A percentile compares a stretch with the other conserved stretches of the same genome.
Conservation (phyloP, 495 filamentous ascomycete genomes). For the Eremomyces bilateralis region DNA sequence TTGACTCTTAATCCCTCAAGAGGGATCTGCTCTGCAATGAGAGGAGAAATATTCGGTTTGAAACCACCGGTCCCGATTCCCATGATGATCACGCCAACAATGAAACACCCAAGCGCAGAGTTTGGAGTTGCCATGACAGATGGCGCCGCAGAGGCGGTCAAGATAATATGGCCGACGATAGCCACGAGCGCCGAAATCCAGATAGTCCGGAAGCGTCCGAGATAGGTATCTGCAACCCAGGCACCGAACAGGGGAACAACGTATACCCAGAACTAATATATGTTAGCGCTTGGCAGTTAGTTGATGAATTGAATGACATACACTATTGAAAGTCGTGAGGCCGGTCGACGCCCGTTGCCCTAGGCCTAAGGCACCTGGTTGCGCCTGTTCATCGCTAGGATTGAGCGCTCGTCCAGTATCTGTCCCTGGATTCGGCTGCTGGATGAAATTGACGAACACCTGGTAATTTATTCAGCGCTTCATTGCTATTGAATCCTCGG, state of each 20-base stretch:
- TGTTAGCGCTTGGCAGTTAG: no score
- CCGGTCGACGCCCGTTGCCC: conserved; percentile 44
- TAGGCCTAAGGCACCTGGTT: conserved; percentile 43
- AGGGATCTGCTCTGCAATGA: conserved; percentile 35
- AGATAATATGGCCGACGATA: conserved; percentile 42
- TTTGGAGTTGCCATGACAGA: conserved; percentile 31
- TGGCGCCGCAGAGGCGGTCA: conserved; percentile 40
- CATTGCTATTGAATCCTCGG: not conserved
- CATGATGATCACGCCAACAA: conserved; percentile 42
- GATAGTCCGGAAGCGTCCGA: conserved; percentile 53
- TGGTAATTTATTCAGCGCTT: not conserved
- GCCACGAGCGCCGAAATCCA: conserved; percentile 31
- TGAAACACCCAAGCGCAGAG: conserved; percentile 33
- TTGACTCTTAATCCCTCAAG: conserved; percentile 16
- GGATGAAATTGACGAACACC: conserved; percentile 42
- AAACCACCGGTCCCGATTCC: conserved; percentile 43
- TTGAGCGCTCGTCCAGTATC: conserved; percentile 28
- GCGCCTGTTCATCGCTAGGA: conserved; percentile 20
- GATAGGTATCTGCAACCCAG: conserved; percentile 49
- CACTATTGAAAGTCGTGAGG: conserved; percentile 50
- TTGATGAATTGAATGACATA: no score
- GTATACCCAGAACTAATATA: conserved; percentile 55
- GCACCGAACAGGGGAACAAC: conserved; percentile 45
- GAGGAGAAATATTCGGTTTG: conserved; percentile 40
- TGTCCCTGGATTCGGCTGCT: conserved; percentile 40